These are phyloP conservation scores for Tagetes erecta DNA, from an alignment of 129 eudicot species.

Conservation along the genomic window DNA sequence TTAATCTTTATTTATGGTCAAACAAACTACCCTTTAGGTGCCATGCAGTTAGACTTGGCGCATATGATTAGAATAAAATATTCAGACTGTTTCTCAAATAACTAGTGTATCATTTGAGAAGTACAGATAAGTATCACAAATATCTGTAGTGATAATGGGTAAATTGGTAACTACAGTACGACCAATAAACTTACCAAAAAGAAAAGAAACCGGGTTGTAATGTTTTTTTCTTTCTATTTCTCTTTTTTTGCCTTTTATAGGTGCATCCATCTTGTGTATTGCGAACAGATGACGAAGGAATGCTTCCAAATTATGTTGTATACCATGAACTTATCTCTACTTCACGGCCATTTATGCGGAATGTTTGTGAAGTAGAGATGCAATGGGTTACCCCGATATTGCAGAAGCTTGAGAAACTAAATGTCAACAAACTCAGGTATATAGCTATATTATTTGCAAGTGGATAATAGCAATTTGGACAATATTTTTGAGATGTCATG, in stretches of 20 bases:
- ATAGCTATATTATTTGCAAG: neutral
- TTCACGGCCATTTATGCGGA: conserved; percentile 85
- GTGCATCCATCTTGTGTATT: conserved; percentile 94
- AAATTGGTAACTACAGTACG: neutral
- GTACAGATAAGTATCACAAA: neutral
- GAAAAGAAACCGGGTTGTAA: neutral
- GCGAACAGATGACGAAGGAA: conserved; percentile 80
- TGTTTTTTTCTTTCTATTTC: neutral
- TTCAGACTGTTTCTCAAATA: neutral
- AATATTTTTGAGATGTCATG: neutral
- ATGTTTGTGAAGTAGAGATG: conserved; percentile 91
- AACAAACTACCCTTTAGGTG: conserved; percentile 4
- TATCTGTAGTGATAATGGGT: neutral
- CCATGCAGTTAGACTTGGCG: no score
- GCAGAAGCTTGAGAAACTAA: conserved; percentile 73
- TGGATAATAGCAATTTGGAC: neutral
- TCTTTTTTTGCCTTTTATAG: conserved; percentile 29
- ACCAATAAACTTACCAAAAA: neutral
- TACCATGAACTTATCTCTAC: conserved; percentile 91
- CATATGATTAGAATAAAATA: neutral
- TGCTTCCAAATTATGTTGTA: conserved; percentile 90
- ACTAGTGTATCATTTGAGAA: neutral
- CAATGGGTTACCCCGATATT: conserved; percentile 73
- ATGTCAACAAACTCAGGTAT: conserved; percentile 74
- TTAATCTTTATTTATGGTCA: neutral